Evolutionary conservation across 129 eudicot genomes (phyloP), one percentile per base, ranked within the genome.

Genomic region (Glebionis coronaria): DNA sequence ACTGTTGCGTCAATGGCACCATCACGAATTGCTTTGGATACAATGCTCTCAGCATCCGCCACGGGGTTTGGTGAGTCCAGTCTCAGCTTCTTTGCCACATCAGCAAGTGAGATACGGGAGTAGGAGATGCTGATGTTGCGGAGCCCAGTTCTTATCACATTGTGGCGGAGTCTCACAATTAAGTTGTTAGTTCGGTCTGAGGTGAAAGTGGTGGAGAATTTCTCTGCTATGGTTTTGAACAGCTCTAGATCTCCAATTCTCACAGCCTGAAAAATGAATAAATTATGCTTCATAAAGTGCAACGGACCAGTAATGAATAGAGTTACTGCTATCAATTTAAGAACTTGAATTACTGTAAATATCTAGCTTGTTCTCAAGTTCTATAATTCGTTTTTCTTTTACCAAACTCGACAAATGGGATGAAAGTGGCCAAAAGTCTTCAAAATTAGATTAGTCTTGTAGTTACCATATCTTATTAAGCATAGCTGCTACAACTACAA

Each of bases 21-120:
- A 72, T 94, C 99, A 20, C 99, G 82, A 40, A 89, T 89, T 14
- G 99, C 99, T 72, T 94, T 94, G 46, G 99, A 77, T 1, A 94
- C 97, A 13, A 94, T 94, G 65, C 99, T 82, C 71, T 89, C 99
- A 13, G 99, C 99, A 79, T 94, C 99, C 8, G 99, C 99, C 63
- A 87, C 78, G 1, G 98, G 96, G 64, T 88, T 88, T 20, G 91
- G 73, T 4, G 99, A 94, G 75, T 94, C 99, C 58, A 90, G 68
- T 52, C 93, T 77, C 76, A 94, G 82, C 73, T 94, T 94, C 72
- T 78, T 87, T 16, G 99, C 97, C 44, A 94, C 85, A 40, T 94
- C 99, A 38, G 76, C 78, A 46, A 94, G 87, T 21, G 97, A 94
- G 85, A 94, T 94, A 51, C 90, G 83, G 0, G 99, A 94, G 87